Conservation (phyloP, 306 rosid species). For the Calophaca sinica region DNA sequence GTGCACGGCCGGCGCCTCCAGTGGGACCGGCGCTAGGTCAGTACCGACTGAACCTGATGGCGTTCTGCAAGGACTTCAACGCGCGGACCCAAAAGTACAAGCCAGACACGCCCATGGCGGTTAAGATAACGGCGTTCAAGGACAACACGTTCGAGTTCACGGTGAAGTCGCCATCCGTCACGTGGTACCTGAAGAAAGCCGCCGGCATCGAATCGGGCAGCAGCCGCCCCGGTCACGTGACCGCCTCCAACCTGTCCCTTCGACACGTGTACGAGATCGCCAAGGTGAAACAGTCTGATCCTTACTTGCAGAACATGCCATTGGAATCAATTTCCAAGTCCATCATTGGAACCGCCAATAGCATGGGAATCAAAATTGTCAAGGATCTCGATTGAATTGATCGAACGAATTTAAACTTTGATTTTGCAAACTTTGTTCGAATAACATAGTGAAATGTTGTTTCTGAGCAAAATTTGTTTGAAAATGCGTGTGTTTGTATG, state of each 20-base stretch:
- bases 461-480: background rate
- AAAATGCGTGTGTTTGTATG: background rate
- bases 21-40: slow-evolving; percentile 90
- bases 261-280: slow-evolving; percentile 88
- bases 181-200: slow-evolving; percentile 86
- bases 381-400: slow-evolving; percentile 68
- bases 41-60: slow-evolving; percentile 86
- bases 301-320: slow-evolving; percentile 61
- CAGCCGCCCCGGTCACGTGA: slow-evolving; percentile 75
- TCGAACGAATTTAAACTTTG: background rate
- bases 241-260: slow-evolving; percentile 64
- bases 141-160: slow-evolving; percentile 90
- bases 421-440: background rate
- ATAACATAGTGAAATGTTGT: background rate
- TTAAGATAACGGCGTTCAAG: slow-evolving; percentile 80
- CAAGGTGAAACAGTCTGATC: slow-evolving; percentile 80
- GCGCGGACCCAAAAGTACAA: slow-evolving; percentile 88
- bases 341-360: slow-evolving; percentile 75
- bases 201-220: slow-evolving; percentile 81
- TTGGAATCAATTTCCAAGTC: slow-evolving; percentile 81
- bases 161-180: slow-evolving; percentile 75
- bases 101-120: slow-evolving; percentile 83
- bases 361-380: slow-evolving; percentile 83
- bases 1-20: slow-evolving; percentile 72
- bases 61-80: slow-evolving; percentile 93